Evolutionary conservation across 1,284 basidiomycete genomes (phyloP).

Genomic region (Cerrena zonata): DNA sequence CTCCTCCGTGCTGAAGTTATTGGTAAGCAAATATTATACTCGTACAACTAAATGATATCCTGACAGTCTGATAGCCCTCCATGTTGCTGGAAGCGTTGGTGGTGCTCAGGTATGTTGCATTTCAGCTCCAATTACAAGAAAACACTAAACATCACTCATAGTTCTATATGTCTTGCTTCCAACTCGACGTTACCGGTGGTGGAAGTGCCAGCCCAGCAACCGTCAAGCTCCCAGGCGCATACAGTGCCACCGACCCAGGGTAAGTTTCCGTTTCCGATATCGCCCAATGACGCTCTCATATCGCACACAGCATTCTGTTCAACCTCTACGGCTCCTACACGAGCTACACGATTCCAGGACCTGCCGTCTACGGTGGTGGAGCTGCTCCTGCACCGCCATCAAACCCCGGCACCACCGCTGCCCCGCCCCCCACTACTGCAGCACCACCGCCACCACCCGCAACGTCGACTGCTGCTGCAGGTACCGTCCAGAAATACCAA

Average conservation of each 20-base stretch:
- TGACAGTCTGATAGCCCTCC: constrained; percentile 32
- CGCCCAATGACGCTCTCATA: not conserved
- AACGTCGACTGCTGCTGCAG: not conserved
- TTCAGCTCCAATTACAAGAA: not conserved
- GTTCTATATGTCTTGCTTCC: constrained; percentile 49
- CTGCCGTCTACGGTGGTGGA: constrained; percentile 2
- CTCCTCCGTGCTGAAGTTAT: constrained; percentile 49
- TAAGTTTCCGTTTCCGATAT: constrained; percentile 16
- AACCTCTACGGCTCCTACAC: constrained; percentile 35
- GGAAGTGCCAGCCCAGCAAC: constrained; percentile 6
- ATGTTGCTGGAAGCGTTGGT: constrained; percentile 38
- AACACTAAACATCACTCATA: constrained; percentile 16
- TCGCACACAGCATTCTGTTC: constrained; percentile 35
- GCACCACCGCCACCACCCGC: not conserved
- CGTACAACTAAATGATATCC: not conserved
- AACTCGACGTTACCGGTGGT: constrained; percentile 33
- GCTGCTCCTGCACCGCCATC: not conserved
- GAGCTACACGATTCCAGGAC: constrained; percentile 25
- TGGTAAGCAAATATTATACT: constrained; percentile 25
- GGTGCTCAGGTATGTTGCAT: constrained; percentile 37
- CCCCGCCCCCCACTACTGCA: not conserved
- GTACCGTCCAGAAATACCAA: not conserved
- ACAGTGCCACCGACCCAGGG: constrained; percentile 37
- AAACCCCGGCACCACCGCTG: not conserved
- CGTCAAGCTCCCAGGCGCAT: constrained; percentile 25